A percentile compares a stretch with the other conserved stretches of the same genome.
These are phyloP conservation scores for Xylaria castorea DNA, from an alignment of 495 filamentous ascomycete species.

Conservation along the genomic window DNA sequence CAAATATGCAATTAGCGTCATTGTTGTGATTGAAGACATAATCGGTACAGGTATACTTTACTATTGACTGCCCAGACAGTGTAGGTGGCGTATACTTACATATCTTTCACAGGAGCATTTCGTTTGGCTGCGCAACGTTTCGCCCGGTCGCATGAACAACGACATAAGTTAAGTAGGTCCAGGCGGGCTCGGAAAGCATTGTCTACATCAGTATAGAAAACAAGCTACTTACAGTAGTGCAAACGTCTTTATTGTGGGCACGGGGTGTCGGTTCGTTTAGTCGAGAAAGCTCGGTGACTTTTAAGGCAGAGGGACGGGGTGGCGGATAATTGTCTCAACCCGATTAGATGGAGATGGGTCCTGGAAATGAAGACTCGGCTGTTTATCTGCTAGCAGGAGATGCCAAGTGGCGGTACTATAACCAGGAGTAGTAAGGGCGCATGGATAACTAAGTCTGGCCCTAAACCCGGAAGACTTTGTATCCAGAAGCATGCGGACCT, in stretches of 20 bases:
- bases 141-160: not conserved
- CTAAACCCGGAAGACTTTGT: not conserved
- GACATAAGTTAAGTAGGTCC: not conserved
- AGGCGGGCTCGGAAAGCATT: not conserved
- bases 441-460: not conserved
- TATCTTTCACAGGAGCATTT: not conserved
- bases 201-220: conserved; percentile 6
- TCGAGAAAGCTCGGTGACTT: not conserved
- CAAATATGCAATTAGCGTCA: not conserved
- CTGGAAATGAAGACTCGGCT: not conserved
- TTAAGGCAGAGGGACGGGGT: conserved; percentile 11
- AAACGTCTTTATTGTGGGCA: not conserved
- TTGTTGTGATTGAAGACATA: not conserved
- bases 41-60: not conserved
- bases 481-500: not conserved
- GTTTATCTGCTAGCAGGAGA: not conserved
- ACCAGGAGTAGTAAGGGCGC: not conserved
- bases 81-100: not conserved
- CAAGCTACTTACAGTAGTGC: not conserved
- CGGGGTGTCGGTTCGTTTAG: conserved; percentile 8
- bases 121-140: not conserved
- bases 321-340: conserved; percentile 23
- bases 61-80: not conserved
- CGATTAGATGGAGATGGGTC: conserved; percentile 13
- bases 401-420: not conserved